Conservation (phyloP, 768 basidiomycete species). For the Termitomyces sp. region DNA sequence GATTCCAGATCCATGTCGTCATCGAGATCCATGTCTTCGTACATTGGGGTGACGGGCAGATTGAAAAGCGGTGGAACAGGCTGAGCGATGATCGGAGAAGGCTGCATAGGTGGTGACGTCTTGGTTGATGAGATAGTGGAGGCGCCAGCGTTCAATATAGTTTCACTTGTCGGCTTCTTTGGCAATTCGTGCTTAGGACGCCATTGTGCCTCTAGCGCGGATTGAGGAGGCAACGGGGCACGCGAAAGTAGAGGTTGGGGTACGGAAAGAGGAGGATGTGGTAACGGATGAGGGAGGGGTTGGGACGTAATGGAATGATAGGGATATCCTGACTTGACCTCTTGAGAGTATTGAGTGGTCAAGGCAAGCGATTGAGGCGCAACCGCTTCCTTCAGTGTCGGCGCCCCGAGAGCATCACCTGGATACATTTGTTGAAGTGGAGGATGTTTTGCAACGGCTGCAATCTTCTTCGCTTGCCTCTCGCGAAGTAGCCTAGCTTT, state of each 20-base stretch:
- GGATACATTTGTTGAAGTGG: background rate
- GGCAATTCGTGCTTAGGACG: slow-evolving; percentile 8
- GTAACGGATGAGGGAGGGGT: slow-evolving; percentile 4
- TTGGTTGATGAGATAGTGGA: slow-evolving; percentile 4
- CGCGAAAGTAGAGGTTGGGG: background rate
- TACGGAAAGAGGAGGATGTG: background rate
- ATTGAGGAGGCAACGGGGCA: slow-evolving; percentile 7
- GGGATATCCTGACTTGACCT: background rate
- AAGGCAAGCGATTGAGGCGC: background rate
- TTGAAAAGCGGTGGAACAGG: background rate
- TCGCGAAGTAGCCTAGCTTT: slow-evolving; percentile 18
- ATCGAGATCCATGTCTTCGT: slow-evolving; percentile 18
- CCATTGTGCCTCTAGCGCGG: slow-evolving; percentile 11
- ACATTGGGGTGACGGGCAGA: background rate
- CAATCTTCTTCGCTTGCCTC: slow-evolving; percentile 16
- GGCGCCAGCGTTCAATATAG: slow-evolving; percentile 7
- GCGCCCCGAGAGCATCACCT: background rate
- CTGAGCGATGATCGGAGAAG: background rate
- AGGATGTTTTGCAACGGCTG: background rate
- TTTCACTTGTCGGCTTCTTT: background rate
- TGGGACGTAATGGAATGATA: slow-evolving; percentile 4
- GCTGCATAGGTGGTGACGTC: slow-evolving; percentile 2
- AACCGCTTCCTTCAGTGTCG: background rate
- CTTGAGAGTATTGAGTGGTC: background rate
- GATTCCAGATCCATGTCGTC: slow-evolving; percentile 27